Base-by-base conservation (phyloP, 805 yeast genomes). In the Sugiyamaella americana region DNA sequence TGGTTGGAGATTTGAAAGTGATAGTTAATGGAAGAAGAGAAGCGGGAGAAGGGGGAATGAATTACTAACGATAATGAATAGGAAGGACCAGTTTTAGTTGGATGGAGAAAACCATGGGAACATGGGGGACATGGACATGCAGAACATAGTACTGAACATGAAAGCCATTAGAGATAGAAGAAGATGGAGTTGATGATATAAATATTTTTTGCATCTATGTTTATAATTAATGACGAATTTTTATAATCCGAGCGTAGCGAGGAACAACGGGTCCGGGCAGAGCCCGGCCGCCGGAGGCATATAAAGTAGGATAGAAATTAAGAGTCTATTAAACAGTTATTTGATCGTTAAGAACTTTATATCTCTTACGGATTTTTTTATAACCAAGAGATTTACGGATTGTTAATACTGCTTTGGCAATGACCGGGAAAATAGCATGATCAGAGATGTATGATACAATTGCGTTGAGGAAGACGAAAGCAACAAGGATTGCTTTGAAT, bases 381-480 rank as follows among this genome's bases (percentile, higher is more conserved):
- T 43, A 4, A 3, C 64, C 61, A 2, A 54, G 6, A 11, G 19
- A 8, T 19, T 56, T 47, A 32, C 48, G 46, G n/a, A 51, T 6
- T 18, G 50, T 18, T 46, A 43, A 34, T 21, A 55, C 37, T 32
- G 61, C 20, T 29, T 52, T 58, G 0, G 80, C 74, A 17, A 79
- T 19, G 30, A 51, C 53, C n/a, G 55, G 57, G 51, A 76, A 78
- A 35, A 77, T 51, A 41, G 47, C 64, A 42, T 64, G 66, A 46
- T 79, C 75, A 2, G 80, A 78, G 2, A 67, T 26, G 52, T 69
- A 59, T 63, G 81, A 63, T 0, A 67, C 64, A 1, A 59, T 67
- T 41, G 78, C 75, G 59, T 87, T 86, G 17, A 72, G 39, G 0
- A 64, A 47, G 0, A 80, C 77, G 30, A 72, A 57, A 0, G 68